A percentile compares a stretch with the other conserved stretches of the same genome.
phyloP scores from a whole-genome alignment of 305 asterid genomes.

The Fraxinus ornus region DNA sequence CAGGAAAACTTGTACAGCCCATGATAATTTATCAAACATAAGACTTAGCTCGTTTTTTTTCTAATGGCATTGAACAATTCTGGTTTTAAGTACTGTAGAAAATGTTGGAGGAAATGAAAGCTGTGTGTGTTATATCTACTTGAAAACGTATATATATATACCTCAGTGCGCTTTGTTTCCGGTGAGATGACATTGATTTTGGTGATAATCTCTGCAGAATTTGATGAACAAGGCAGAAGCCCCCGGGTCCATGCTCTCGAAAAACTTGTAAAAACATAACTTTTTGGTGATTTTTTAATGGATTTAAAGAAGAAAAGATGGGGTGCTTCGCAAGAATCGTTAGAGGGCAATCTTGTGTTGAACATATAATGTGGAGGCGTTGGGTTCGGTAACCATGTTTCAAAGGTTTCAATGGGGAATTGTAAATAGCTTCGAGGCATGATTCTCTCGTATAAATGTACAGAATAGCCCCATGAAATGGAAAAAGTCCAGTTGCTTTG shows the following conservation, averaged over 20 bases:
- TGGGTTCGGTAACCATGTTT: slow-evolving; percentile 33
- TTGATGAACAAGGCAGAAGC: slow-evolving; percentile 33
- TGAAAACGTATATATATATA: not conserved
- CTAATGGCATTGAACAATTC: not conserved
- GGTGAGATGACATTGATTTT: slow-evolving; percentile 44
- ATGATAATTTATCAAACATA: not conserved
- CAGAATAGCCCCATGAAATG: slow-evolving; percentile 69
- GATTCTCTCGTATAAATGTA: slow-evolving; percentile 54
- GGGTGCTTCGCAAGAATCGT: slow-evolving; percentile 56
- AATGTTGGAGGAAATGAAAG: not conserved
- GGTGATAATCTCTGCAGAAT: slow-evolving; percentile 44
- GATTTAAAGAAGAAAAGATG: slow-evolving; percentile 44
- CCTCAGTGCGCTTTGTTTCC: slow-evolving; percentile 36
- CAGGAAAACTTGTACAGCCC: not conserved
- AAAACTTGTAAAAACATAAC: slow-evolving; percentile 24
- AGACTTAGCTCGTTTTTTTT: not conserved
- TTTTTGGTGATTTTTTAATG: not conserved
- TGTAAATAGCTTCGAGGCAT: slow-evolving; percentile 59
- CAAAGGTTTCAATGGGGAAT: slow-evolving; percentile 61
- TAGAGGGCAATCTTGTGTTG: slow-evolving; percentile 41
- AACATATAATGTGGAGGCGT: slow-evolving; percentile 55
- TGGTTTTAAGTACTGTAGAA: not conserved
- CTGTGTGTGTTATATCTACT: not conserved
- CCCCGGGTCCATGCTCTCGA: slow-evolving; percentile 35
- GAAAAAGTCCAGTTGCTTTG: slow-evolving; percentile 23